Percentiles rank a stretch among this genome's conserved stretches.
Conservation (phyloP, 2,329 filamentous ascomycete species). For the Epichloe scottii region DNA sequence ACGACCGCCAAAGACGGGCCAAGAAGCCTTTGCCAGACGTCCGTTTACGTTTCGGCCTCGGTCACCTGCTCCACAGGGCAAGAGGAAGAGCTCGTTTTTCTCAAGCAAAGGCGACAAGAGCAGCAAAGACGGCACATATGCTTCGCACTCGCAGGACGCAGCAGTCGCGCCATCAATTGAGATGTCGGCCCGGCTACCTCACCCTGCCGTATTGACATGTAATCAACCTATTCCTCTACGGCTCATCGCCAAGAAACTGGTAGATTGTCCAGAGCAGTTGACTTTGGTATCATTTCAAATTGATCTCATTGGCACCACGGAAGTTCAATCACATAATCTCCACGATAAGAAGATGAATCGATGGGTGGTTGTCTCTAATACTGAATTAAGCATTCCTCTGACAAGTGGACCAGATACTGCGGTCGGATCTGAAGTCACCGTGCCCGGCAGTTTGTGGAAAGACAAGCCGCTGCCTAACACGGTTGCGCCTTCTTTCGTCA, state of each 20-base stretch:
- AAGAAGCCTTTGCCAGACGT: slow-evolving; percentile 76
- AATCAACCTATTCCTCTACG: slow-evolving; percentile 75
- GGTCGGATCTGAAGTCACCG: slow-evolving; percentile 52
- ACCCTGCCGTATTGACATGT: slow-evolving; percentile 79
- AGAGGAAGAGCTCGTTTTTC: slow-evolving; percentile 49
- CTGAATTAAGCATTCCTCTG: slow-evolving; percentile 60
- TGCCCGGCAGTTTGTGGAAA: slow-evolving; percentile 64
- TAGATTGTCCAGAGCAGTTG: slow-evolving; percentile 53
- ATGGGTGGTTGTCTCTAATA: slow-evolving; percentile 63
- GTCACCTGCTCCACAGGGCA: slow-evolving; percentile 14
- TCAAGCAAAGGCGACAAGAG: slow-evolving; percentile 21
- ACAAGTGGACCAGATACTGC: slow-evolving; percentile 41
- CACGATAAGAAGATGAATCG: slow-evolving; percentile 55
- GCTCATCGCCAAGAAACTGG: slow-evolving; percentile 66
- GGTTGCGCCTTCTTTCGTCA: slow-evolving; percentile 73
- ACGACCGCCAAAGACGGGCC: slow-evolving; percentile 49
- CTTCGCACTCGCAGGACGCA: slow-evolving; percentile 17
- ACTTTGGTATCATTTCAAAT: slow-evolving; percentile 72
- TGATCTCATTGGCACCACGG: slow-evolving; percentile 66
- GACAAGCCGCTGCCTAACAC: slow-evolving; percentile 64
- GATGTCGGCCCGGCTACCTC: slow-evolving; percentile 64
- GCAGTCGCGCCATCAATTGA: slow-evolving; percentile 55
- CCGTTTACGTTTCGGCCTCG: slow-evolving; percentile 44
- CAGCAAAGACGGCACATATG: slow-evolving; percentile 11
- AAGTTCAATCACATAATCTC: slow-evolving; percentile 66